Base-by-base conservation (phyloP, 2,329 filamentous ascomycete species). In the Colletotrichum higginsianum region DNA sequence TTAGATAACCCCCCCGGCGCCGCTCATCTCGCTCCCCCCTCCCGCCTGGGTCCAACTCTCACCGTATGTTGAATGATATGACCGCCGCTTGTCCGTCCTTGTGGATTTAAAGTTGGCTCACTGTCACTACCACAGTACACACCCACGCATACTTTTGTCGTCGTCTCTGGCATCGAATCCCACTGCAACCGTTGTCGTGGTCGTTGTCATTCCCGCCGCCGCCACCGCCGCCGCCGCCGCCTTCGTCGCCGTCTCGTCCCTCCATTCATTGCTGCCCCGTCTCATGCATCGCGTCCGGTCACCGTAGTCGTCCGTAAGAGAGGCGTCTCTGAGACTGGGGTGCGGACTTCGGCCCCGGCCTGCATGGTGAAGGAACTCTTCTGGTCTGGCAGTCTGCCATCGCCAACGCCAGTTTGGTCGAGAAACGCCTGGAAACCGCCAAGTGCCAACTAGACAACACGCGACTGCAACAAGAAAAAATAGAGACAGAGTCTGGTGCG, bases 1-100 rank as follows among this genome's bases (percentile, higher is more conserved):
- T 63, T 71, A 68, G 68, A 71, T 71, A 71, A 71, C 68, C 65
- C 68, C 35, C 66, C 68, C 49, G 68, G 68, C 68, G 68, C 68
- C 65, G 64, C 68, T 71, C 68, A 71, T 71, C 68, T 71, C 68
- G 68, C 65, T 71, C 68, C 68, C 67, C 35, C 68, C 68, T 71
- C 68, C 68, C 58, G 57, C 44, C 68, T 71, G 68, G 68, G 68
- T 67, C 65, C 68, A 68, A 55, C 44, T 53, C 65, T 71, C 68
- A 71, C 68, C 68, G 68, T 71, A 71, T 71, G 68, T 71, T 71
- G 68, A 49, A 71, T 71, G 58, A 63, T 30, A 71, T 68, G 68
- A 63, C 68, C 58, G 65, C 61, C 65, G 68, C 57, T 61, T 71
- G 58, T 61, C 42, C 35, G 57, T 57, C 57, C 58, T 58, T 67